A percentile compares a stretch with the other conserved stretches of the same genome.
Evolutionary conservation across 1,139 yeast species (phyloP).

Genomic region (Tardiomyces digboiensis): DNA sequence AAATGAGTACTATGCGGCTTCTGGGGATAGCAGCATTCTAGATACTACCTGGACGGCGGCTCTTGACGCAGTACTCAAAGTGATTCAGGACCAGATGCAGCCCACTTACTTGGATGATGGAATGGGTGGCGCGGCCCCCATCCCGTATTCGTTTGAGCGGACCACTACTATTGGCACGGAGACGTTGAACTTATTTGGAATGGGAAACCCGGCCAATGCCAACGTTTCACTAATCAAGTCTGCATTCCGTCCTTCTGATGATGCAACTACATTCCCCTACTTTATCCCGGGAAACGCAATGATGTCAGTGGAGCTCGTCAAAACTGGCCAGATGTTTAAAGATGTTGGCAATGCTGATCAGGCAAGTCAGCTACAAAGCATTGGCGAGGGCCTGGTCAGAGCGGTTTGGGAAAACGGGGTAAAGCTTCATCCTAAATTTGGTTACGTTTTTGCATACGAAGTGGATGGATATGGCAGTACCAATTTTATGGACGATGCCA

Average conservation of each 20-base stretch:
- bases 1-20: slow-evolving; percentile 55
- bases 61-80: slow-evolving; percentile 39
- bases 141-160: slow-evolving; percentile 55
- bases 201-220: slow-evolving; percentile 72
- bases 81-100: slow-evolving; percentile 49
- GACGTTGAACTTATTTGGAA: slow-evolving; percentile 67
- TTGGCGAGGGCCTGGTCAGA: slow-evolving; percentile 36
- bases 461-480: slow-evolving; percentile 81
- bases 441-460: slow-evolving; percentile 79
- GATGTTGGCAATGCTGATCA: slow-evolving; percentile 15
- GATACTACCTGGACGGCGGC: slow-evolving; percentile 53
- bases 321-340: slow-evolving; percentile 18
- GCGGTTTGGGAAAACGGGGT: slow-evolving; percentile 63
- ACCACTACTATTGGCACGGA: slow-evolving; percentile 71
- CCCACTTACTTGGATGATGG: slow-evolving; percentile 59
- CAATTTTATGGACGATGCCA: slow-evolving; percentile 83
- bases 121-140: slow-evolving; percentile 9
- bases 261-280: slow-evolving; percentile 71
- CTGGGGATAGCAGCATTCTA: slow-evolving; percentile 42
- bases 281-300: slow-evolving; percentile 86
- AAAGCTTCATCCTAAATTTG: slow-evolving; percentile 56
- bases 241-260: slow-evolving; percentile 90
- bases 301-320: slow-evolving; percentile 50
- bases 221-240: slow-evolving; percentile 68
- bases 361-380: slow-evolving; percentile 19